A percentile compares a stretch with the other conserved stretches of the same genome.
phyloP scores from a whole-genome alignment of 1,284 basidiomycete genomes.

The Schizophyllum commune region DNA sequence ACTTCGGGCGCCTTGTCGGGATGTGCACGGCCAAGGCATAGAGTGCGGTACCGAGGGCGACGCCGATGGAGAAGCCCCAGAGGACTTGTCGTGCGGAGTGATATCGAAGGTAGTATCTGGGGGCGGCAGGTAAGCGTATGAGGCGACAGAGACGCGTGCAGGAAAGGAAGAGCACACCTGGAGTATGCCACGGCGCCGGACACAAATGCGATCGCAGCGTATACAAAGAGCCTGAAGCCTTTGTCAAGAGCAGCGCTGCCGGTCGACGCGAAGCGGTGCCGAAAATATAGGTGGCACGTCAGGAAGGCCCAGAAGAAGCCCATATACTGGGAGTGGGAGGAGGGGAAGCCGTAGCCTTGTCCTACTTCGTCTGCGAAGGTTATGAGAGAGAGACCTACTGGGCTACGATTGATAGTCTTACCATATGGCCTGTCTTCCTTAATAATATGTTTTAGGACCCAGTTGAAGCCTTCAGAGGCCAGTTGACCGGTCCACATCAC shows the following conservation, averaged over 20 bases:
- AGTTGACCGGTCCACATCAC: constrained; percentile 81
- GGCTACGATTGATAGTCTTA: constrained; percentile 30
- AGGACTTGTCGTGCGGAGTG: constrained; percentile 65
- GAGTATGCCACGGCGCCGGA: constrained; percentile 70
- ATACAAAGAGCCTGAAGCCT: constrained; percentile 38
- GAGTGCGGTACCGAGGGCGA: constrained; percentile 44
- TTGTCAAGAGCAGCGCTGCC: constrained; percentile 43
- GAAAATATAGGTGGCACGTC: constrained; percentile 62
- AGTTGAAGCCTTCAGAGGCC: constrained; percentile 67
- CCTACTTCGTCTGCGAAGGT: constrained; percentile 43
- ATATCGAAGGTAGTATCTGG: constrained; percentile 66
- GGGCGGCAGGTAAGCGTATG: background rate
- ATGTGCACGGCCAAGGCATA: constrained; percentile 59
- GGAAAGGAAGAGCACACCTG: constrained; percentile 35
- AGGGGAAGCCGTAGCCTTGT: constrained; percentile 81
- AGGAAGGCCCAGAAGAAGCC: constrained; percentile 80
- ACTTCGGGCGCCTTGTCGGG: constrained; percentile 43
- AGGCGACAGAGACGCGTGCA: background rate
- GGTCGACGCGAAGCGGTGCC: constrained; percentile 55
- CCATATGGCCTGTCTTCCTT: constrained; percentile 65
- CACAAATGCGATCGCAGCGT: constrained; percentile 47
- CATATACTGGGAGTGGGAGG: constrained; percentile 86
- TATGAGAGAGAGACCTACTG: too few relatives aligned
- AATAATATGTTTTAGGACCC: constrained; percentile 59
- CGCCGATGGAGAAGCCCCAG: constrained; percentile 67